Base-by-base conservation (phyloP, 2,329 filamentous ascomycete species). In the Penicillium polonicum region DNA sequence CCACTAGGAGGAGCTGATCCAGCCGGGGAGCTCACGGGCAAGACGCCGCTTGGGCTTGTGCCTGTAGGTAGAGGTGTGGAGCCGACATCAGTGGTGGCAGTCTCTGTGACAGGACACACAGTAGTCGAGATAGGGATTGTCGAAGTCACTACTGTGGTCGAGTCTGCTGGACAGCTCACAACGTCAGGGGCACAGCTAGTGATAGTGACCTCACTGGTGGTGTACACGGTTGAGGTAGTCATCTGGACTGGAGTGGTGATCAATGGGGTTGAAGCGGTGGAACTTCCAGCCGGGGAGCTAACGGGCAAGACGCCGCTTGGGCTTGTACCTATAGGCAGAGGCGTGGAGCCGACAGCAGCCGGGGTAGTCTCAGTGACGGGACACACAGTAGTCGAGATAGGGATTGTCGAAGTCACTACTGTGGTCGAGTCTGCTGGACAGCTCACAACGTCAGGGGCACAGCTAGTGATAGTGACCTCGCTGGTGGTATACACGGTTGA, bases 381-480 rank as follows among this genome's bases (percentile, higher is more conserved):
- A 27, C 33, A 33, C 8, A 48, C 51, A 23, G 42, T 48, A 10
- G 51, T 54, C 6, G 42, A 48, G 13, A 48, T 25, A 27, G 51
- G 17, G n/a, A 53, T 46, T 10, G 82, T 84, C 57, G 83, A 78
- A 3, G 83, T 84, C 52, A 82, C 74, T 27, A 84, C 69, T 0
- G 75, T 78, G 48, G 79, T 77, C 13, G 78, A 79, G 52, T 74
- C 38, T 50, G 76, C 79, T 29, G 82, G 82, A 77, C 83, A 86
- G 75, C 83, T 74, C 35, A 71, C 70, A 44, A 77, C 68, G 1
- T 66, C 70, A 7, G 75, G 65, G 13, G 72, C 71, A 54, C 73
- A 77, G 65, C 71, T 73, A 13, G 75, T 78, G 60, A 77, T 69
- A 35, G 75, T 75, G 21, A 73, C 55, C 46, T 68, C 59, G 15